phyloP scores from a whole-genome alignment of 176 grass and related monocot species.

The Oryza officinalis region DNA sequence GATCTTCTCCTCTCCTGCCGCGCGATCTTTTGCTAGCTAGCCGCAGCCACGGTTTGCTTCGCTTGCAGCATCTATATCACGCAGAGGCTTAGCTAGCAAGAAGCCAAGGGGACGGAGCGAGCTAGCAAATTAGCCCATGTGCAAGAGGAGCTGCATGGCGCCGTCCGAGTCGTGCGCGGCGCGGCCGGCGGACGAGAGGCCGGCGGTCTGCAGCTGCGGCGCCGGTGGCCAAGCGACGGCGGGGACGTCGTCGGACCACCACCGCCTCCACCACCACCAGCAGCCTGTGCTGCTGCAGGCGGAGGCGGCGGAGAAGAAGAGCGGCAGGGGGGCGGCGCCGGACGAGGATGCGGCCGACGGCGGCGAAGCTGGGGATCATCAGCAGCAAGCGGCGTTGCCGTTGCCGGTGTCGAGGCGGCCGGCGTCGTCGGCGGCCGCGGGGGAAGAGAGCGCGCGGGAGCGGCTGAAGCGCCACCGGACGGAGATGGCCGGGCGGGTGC shows the following conservation, averaged over 20 bases:
- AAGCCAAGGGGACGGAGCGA: neutral
- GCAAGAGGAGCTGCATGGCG: conserved; percentile 28
- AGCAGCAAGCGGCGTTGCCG: neutral
- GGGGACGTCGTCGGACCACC: neutral
- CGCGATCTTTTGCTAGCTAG: neutral
- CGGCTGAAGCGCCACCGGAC: conserved; percentile 60
- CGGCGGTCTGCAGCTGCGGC: neutral
- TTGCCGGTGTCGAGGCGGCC: neutral
- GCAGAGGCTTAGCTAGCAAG: neutral
- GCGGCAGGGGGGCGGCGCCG: neutral
- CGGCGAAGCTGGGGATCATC: neutral
- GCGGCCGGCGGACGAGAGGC: neutral
- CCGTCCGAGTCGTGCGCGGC: neutral
- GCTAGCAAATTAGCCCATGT: neutral
- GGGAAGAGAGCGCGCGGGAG: conserved; percentile 46
- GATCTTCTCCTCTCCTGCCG: neutral
- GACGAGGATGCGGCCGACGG: neutral
- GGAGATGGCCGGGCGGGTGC: conserved; percentile 60
- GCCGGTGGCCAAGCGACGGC: neutral
- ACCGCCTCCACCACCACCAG: neutral
- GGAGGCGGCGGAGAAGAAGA: neutral
- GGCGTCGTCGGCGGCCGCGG: neutral
- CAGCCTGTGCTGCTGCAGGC: neutral
- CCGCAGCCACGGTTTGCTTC: neutral
- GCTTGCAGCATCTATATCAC: conserved; percentile 5